Conservation (phyloP, 1,284 basidiomycete species). For the Ustilago trichophora region DNA sequence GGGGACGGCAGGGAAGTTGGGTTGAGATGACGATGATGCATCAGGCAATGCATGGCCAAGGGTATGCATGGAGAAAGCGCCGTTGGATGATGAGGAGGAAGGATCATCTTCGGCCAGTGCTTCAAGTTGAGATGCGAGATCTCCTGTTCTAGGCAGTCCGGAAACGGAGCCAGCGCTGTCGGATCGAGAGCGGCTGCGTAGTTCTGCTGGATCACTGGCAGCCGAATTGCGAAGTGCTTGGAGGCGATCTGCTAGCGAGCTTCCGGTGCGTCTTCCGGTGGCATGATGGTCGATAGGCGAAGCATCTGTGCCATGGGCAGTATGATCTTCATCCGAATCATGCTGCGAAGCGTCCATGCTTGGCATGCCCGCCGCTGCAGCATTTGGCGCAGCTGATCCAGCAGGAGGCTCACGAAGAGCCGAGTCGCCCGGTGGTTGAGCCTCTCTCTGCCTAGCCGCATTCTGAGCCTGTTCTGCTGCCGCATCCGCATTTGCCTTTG, state of each 20-base stretch:
- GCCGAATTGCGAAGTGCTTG: conserved; percentile 39
- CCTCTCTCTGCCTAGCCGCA: conserved; percentile 12
- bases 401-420: conserved; percentile 17
- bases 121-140: conserved; percentile 30
- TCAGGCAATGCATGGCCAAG: conserved; percentile 22
- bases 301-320: conserved; percentile 35
- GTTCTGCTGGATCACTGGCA: conserved; percentile 33
- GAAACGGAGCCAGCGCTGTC: conserved; percentile 8
- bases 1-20: conserved; percentile 33
- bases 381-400: no score
- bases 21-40: neutral
- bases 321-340: conserved; percentile 29
- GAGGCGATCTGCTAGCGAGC: conserved; percentile 44
- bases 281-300: conserved; percentile 38
- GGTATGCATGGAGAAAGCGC: conserved; percentile 24
- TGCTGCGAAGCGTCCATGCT: conserved; percentile 4
- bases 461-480: conserved; percentile 27
- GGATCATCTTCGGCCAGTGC: conserved; percentile 18
- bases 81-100: conserved; percentile 1
- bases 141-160: conserved; percentile 6
- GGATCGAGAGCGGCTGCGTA: conserved; percentile 25
- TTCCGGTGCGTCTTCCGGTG: conserved; percentile 22
- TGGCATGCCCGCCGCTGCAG: no score
- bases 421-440: conserved; percentile 35
- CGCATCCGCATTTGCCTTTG: conserved; percentile 23